Evolutionary conservation across 1,284 basidiomycete species (phyloP), one percentile per base, ranked within the genome.

Genomic region (Sanghuangporus weigelae): DNA sequence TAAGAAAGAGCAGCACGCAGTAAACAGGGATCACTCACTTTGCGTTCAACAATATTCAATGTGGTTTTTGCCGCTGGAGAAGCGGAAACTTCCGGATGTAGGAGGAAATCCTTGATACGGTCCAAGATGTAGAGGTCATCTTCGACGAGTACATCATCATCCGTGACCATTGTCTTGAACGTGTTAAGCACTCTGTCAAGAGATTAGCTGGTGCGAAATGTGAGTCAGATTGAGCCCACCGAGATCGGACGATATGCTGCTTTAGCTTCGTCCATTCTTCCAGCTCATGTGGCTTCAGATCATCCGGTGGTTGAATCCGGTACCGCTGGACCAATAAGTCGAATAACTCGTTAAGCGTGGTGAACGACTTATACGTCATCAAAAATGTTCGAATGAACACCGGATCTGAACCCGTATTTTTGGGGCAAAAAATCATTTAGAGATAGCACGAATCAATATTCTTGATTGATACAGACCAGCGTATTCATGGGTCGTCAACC

Each of bases 291-390:
- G 81, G 75, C 5, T 77, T 81, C 19, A 99, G 74, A 10, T 83
- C 87, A 0, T 83, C 79, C 0, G 96, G 97, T 12, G 91, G 82
- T 53, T 84, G 77, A 49, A 97, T 89, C 69, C 83, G 84, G 77
- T 95, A 99, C 6, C 97, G 88, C 63, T 85, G 81, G 10, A 93
- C 84, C 31, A 99, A 84, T n/a, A 93, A 79, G 59, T 94, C 87
- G 64, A 98, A 89, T 23, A 99, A 77, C 64, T 95, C 90, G 62
- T 93, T 84, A 19, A 94, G 79, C 1, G 89, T 90, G 14, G 93
- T 95, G 75, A 99, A 99, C 0, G 95, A 96, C 69, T 96, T 94
- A 80, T 95, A 98, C 0, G 97, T 99, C 84, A 98, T 91, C 66
- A 99, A 76, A 83, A 99, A 99, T 1, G 95, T 91, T 73, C 92